Evolutionary conservation across 805 yeast genomes (phyloP).

Genomic region (Candida tallmaniae): DNA sequence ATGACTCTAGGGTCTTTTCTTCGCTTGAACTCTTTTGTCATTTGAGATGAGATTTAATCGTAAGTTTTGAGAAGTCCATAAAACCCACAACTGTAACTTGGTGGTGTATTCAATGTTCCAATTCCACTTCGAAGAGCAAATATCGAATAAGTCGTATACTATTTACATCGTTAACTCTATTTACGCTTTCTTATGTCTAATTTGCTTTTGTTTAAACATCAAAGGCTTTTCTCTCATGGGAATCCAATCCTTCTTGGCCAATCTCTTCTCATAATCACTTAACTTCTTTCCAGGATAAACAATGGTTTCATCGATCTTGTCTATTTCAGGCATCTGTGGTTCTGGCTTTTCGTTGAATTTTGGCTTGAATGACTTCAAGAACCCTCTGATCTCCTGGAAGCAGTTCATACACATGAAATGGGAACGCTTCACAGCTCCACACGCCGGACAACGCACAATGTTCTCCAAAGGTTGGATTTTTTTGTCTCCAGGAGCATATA

Average conservation of each 20-base stretch:
- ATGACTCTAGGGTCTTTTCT: conserved; percentile 13
- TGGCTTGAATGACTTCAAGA: conserved; percentile 56
- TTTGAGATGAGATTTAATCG: neutral
- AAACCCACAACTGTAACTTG: too few relatives aligned
- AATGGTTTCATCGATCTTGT: conserved; percentile 57
- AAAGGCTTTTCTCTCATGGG: conserved; percentile 41
- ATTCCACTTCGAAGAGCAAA: too few relatives aligned
- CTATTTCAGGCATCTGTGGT: conserved; percentile 31
- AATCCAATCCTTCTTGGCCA: conserved; percentile 40
- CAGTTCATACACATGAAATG: conserved; percentile 93
- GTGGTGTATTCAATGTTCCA: too few relatives aligned
- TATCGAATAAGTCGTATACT: neutral
- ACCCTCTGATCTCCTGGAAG: conserved; percentile 70
- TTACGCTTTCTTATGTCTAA: conserved; percentile 14
- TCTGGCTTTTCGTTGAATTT: conserved; percentile 10
- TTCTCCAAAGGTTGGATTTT: conserved; percentile 72
- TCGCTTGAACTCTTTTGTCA: conserved; percentile 3
- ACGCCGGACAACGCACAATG: conserved; percentile 88
- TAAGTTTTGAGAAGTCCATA: too few relatives aligned
- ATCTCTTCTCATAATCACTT: conserved; percentile 23
- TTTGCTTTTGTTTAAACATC: conserved; percentile 25
- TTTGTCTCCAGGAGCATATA: conserved; percentile 77
- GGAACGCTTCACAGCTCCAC: conserved; percentile 88
- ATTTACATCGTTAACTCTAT: neutral
- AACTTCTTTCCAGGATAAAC: conserved; percentile 71